phyloP scores from a whole-genome alignment of 176 grass and related monocot species.

The Carex cristatella region DNA sequence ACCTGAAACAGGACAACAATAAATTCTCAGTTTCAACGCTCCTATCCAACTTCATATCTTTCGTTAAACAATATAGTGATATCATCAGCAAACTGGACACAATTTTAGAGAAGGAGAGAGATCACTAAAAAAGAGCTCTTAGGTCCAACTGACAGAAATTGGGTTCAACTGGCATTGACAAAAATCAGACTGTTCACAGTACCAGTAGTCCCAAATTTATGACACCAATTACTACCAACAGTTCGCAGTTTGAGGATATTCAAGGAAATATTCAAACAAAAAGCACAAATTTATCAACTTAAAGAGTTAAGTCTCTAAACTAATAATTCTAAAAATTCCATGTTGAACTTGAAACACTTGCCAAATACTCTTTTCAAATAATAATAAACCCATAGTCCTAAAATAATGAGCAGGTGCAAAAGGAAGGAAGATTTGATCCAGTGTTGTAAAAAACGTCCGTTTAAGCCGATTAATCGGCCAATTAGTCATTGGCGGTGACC shows the following conservation, averaged over 20 bases:
- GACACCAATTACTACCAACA: background rate
- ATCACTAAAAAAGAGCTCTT: background rate
- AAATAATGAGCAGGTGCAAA: background rate
- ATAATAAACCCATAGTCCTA: background rate
- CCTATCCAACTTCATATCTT: background rate
- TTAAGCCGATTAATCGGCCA: too few relatives aligned
- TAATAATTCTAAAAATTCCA: background rate
- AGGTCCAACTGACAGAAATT: background rate
- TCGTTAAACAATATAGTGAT: background rate
- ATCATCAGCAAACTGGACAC: background rate
- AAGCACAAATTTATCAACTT: background rate
- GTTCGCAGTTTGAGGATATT: background rate
- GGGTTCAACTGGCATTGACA: background rate
- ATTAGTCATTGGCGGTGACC: too few relatives aligned
- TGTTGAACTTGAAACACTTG: background rate
- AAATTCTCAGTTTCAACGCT: background rate
- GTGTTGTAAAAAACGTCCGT: too few relatives aligned
- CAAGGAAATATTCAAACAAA: background rate
- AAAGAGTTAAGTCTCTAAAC: background rate
- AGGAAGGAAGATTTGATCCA: background rate
- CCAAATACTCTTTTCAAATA: background rate
- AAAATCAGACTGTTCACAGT: background rate
- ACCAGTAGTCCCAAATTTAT: background rate
- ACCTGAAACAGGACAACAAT: constrained; percentile 32
- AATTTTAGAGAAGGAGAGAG: background rate